Percentiles rank a stretch among this genome's conserved stretches.
Evolutionary conservation across 306 rosid genomes (phyloP).

Genomic region (Malus sieversii): DNA sequence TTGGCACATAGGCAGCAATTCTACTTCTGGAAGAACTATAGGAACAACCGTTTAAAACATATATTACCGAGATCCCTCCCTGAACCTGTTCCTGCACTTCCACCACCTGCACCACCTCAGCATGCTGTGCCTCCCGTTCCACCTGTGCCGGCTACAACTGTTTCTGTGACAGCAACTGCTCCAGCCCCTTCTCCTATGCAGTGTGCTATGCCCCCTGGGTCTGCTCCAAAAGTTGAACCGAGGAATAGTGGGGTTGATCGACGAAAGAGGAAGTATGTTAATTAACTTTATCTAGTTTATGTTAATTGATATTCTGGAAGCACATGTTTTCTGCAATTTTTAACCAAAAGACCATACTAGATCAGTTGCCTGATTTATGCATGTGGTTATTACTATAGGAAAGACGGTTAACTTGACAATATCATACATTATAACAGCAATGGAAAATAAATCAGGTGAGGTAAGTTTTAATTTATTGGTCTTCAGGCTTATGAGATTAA

Average conservation of each 20-base stretch:
- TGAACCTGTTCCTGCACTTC: slow-evolving; percentile 51
- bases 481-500: slow-evolving; percentile 1
- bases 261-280: slow-evolving; percentile 74
- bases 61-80: slow-evolving; percentile 79
- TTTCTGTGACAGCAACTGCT: slow-evolving; percentile 37
- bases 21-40: slow-evolving; percentile 94
- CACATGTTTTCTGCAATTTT: background rate
- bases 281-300: background rate
- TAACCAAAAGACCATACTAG: slow-evolving; percentile 2
- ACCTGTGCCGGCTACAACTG: slow-evolving; percentile 42
- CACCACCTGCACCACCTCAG: slow-evolving; percentile 45
- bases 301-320: background rate
- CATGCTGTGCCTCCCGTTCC: slow-evolving; percentile 52
- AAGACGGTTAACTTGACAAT: slow-evolving; percentile 29
- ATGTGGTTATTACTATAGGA: slow-evolving; percentile 33
- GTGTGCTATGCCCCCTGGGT: slow-evolving; percentile 55
- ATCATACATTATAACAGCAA: slow-evolving; percentile 13
- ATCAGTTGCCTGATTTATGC: slow-evolving; percentile 10
- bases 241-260: slow-evolving; percentile 67
- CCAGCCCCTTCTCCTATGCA: slow-evolving; percentile 73
- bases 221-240: slow-evolving; percentile 57
- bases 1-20: slow-evolving; percentile 93
- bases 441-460: slow-evolving; percentile 2
- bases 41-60: slow-evolving; percentile 87
- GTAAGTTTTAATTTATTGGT: slow-evolving; percentile 11